These are phyloP conservation scores for Triticum aestivum DNA, from an alignment of 176 grass and related monocot genomes.

Conservation along the genomic window IWGSC_CS_RefSeq_v2.1 NC_057795.1:516821145-516821644, in stretches of 20 bases:
- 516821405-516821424: conserved; percentile 97
- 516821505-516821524: conserved; percentile 91
- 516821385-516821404: conserved; percentile 90
- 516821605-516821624: conserved; percentile 62
- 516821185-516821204: background rate
- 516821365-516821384: conserved; percentile 41
- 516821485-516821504: conserved; percentile 93
- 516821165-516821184: background rate
- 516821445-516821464: conserved; percentile 92
- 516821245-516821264: background rate
- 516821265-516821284: background rate
- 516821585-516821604: conserved; percentile 81
- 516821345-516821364: background rate
- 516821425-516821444: conserved; percentile 99
- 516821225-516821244: background rate
- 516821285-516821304: conserved; percentile 1
- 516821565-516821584: conserved; percentile 89
- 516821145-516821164: background rate
- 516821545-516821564: conserved; percentile 85
- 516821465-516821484: conserved; percentile 95
- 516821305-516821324: background rate
- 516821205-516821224: background rate
- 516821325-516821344: background rate
- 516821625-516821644: conserved; percentile 85
- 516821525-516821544: conserved; percentile 95